These are phyloP conservation scores for Acacia concinna DNA, from an alignment of 331 rosid species.

Conservation along the genomic window DNA sequence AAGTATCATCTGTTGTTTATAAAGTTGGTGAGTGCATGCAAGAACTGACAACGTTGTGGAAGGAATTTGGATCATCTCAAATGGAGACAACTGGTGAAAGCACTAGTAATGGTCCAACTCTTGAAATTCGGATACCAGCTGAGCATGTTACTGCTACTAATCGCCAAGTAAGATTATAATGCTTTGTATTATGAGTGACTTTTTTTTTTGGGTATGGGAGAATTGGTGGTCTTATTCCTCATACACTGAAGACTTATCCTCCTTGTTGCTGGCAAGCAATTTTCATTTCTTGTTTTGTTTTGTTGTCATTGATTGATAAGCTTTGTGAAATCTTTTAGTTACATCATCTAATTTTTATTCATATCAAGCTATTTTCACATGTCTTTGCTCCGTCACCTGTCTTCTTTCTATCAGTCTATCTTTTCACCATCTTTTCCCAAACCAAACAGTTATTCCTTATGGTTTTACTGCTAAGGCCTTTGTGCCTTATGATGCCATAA, in stretches of 20 bases:
- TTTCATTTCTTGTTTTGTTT: slow-evolving; percentile 16
- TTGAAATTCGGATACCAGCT: slow-evolving; percentile 89
- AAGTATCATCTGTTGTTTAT: slow-evolving; percentile 69
- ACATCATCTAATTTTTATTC: background rate
- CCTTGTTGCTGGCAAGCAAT: slow-evolving; percentile 11
- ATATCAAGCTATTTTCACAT: background rate
- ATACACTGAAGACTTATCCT: slow-evolving; percentile 4
- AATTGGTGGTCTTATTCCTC: background rate
- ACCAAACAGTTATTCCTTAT: background rate
- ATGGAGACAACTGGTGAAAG: slow-evolving; percentile 63
- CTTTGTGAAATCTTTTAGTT: slow-evolving; percentile 4
- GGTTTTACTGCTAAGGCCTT: background rate
- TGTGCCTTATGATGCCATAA: background rate
- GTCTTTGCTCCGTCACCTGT: too few relatives aligned
- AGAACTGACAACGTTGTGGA: slow-evolving; percentile 86
- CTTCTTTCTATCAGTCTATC: background rate
- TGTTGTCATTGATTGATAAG: slow-evolving; percentile 2
- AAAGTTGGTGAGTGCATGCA: slow-evolving; percentile 97
- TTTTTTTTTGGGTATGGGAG: background rate
- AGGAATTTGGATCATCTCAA: slow-evolving; percentile 64
- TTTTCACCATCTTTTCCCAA: background rate
- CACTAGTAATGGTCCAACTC: slow-evolving; percentile 65
- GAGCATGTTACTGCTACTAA: slow-evolving; percentile 88
- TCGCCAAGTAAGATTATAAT: slow-evolving; percentile 73
- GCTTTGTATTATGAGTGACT: slow-evolving; percentile 8